Conservation (phyloP, 345 rosid species). For the Abelmoschus esculentus region DNA sequence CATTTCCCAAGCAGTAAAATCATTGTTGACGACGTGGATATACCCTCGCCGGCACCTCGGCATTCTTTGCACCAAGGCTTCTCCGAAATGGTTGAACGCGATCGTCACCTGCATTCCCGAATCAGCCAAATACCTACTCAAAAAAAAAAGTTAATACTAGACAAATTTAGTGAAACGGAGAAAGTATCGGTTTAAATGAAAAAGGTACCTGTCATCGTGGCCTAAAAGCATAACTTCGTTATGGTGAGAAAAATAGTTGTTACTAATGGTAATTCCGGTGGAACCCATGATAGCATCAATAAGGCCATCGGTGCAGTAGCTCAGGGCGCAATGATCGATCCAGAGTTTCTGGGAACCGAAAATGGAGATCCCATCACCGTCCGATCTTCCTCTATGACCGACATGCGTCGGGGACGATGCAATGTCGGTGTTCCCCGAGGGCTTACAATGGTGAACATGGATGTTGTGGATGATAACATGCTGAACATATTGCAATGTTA, state of each 20-base stretch:
- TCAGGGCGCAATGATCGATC: conserved; percentile 81
- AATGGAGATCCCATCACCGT: conserved; percentile 86
- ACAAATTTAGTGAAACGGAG: too few relatives aligned
- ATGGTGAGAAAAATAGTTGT: conserved; percentile 41
- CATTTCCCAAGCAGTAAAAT: conserved; percentile 87
- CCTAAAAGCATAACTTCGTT: background rate
- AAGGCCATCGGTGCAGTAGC: conserved; percentile 69
- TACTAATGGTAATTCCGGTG: conserved; percentile 75
- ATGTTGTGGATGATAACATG: conserved; percentile 82
- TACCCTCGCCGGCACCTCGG: conserved; percentile 89
- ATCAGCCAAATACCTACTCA: conserved; percentile 28
- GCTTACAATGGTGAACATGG: conserved; percentile 69
- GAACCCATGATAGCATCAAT: conserved; percentile 87
- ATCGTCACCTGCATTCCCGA: conserved; percentile 90
- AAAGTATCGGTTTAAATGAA: too few relatives aligned
- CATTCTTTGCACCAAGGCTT: conserved; percentile 87
- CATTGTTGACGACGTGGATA: conserved; percentile 88
- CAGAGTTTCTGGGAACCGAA: conserved; percentile 67
- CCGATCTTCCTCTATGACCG: conserved; percentile 60
- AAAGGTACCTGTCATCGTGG: conserved; percentile 42
- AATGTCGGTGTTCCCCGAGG: conserved; percentile 59
- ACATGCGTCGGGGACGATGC: conserved; percentile 71
- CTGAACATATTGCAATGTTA: conserved; percentile 61
- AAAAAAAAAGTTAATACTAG: too few relatives aligned
- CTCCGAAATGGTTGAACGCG: conserved; percentile 83